Conservation (phyloP, 257 asterid species). For the Orobanche coerulescens region DNA sequence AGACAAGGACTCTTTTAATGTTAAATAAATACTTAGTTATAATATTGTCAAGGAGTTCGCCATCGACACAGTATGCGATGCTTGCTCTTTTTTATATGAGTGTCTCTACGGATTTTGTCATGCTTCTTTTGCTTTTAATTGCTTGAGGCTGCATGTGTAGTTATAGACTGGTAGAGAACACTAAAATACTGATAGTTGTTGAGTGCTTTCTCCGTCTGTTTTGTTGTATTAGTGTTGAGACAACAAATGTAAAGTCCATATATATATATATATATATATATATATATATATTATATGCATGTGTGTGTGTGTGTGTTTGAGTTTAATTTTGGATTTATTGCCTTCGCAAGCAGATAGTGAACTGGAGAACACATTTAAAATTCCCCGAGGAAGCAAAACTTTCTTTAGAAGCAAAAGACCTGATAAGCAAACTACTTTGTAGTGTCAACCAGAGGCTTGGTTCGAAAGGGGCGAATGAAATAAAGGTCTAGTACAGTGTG, state of each 20-base stretch:
- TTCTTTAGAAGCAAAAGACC: constrained; percentile 72
- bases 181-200: not conserved
- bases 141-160: constrained; percentile 8
- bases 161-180: constrained; percentile 9
- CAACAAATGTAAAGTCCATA: no score
- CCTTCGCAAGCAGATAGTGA: constrained; percentile 61
- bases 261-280: no score
- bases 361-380: constrained; percentile 87
- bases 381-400: constrained; percentile 94
- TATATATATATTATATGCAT: no score
- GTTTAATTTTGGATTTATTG: constrained; percentile 6
- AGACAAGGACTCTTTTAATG: constrained; percentile 18
- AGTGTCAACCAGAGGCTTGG: constrained; percentile 85
- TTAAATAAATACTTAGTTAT: constrained; percentile 12
- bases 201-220: not conserved
- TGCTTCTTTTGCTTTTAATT: no score
- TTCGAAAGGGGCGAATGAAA: constrained; percentile 76
- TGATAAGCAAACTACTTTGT: constrained; percentile 77
- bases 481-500: constrained; percentile 71
- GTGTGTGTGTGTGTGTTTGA: no score
- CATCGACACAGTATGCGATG: not conserved
- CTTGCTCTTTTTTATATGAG: constrained; percentile 3
- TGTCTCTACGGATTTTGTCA: constrained; percentile 1
- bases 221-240: not conserved
- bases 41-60: constrained; percentile 6